Percentiles rank a stretch among this genome's conserved stretches.
phyloP scores from a whole-genome alignment of 257 asterid species.

The Jaltomata sinuosa region DNA sequence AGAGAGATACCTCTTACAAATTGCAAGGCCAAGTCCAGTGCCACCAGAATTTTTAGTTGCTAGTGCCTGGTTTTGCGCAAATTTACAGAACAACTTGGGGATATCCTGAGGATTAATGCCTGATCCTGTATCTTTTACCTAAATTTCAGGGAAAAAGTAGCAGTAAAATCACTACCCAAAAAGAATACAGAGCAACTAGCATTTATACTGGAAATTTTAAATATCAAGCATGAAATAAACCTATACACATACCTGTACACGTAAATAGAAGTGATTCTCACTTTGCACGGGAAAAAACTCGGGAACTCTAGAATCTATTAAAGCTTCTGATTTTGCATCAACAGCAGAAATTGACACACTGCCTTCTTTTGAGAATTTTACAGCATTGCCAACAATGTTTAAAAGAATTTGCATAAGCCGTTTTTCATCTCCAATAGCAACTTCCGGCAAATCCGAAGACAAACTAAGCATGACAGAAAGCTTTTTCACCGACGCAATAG shows the following conservation, averaged over 20 bases:
- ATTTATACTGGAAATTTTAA: neutral
- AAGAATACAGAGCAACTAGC: neutral
- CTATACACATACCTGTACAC: conserved; percentile 62
- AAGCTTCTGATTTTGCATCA: conserved; percentile 67
- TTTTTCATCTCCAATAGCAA: conserved; percentile 85
- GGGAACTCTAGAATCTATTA: conserved; percentile 72
- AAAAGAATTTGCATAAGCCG: conserved; percentile 81
- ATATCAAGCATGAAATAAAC: neutral
- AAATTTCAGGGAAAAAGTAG: conserved; percentile 2
- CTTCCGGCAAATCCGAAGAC: conserved; percentile 73
- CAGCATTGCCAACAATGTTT: conserved; percentile 91
- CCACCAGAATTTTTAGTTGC: conserved; percentile 68
- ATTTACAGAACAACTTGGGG: conserved; percentile 79
- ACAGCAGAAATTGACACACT: conserved; percentile 64
- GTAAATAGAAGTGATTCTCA: conserved; percentile 78
- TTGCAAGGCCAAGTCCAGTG: conserved; percentile 96
- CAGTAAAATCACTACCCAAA: neutral
- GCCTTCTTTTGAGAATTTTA: conserved; percentile 91
- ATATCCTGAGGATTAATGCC: conserved; percentile 87
- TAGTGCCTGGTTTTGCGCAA: conserved; percentile 69
- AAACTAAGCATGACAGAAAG: conserved; percentile 50
- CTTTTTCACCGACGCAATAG: conserved; percentile 86
- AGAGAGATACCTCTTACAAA: conserved; percentile 62
- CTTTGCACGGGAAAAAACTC: conserved; percentile 65
- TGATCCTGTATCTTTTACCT: conserved; percentile 94